Percentiles rank a stretch among this genome's conserved stretches.
Evolutionary conservation across 2,329 filamentous ascomycete species (phyloP).

Genomic region (Dothidotthia symphoricarpi): DNA sequence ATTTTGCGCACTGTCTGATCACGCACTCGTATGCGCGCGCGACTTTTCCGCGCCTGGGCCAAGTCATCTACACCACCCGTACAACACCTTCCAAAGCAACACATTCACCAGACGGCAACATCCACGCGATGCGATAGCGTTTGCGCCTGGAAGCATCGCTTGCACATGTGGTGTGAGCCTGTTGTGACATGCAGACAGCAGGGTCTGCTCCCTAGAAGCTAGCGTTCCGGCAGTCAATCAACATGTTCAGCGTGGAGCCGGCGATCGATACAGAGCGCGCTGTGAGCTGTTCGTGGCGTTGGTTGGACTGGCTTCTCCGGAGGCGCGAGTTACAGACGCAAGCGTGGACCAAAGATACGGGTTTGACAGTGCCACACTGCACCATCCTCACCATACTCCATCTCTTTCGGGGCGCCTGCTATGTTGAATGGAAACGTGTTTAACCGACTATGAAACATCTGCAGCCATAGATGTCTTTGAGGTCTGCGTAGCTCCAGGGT

Average conservation of each 20-base stretch:
- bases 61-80: conserved; percentile 5
- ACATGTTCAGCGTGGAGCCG: conserved; percentile 15
- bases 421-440: conserved; percentile 1
- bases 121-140: conserved; percentile 12
- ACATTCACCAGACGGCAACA: conserved; percentile 14
- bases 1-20: no score
- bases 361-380: conserved; percentile 37
- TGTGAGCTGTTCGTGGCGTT: conserved; percentile 16
- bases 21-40: not conserved
- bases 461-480: not conserved
- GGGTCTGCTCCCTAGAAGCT: conserved; percentile 10
- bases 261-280: conserved; percentile 14
- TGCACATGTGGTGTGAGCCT: conserved; percentile 7
- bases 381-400: conserved; percentile 22
- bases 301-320: conserved; percentile 27
- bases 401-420: conserved; percentile 12
- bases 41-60: conserved; percentile 17
- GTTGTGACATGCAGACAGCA: conserved; percentile 14
- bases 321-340: conserved; percentile 35
- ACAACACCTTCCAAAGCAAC: conserved; percentile 11
- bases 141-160: conserved; percentile 11
- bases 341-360: conserved; percentile 32
- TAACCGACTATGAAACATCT: conserved; percentile 1
- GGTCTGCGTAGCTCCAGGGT: not conserved
- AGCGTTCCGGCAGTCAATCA: conserved; percentile 17